Conservation (phyloP, 345 rosid species). For the Lumnitzera racemosa region DNA sequence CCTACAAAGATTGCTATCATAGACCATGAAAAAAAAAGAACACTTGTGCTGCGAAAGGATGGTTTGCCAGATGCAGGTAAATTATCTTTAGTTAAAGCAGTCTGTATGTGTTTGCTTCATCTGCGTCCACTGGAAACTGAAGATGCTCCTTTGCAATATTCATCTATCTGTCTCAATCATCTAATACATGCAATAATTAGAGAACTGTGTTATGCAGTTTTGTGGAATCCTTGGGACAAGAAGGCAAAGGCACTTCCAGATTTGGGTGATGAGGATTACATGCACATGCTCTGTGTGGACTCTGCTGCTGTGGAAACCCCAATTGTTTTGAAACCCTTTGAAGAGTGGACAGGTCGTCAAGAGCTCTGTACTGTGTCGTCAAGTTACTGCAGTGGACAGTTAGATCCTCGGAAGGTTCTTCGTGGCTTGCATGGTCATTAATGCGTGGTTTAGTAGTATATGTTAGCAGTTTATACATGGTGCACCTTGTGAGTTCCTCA, state of each 20-base stretch:
- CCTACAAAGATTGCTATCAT: constrained; percentile 88
- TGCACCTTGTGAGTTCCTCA: background rate
- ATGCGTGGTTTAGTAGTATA: constrained; percentile 3
- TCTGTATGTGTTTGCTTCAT: background rate
- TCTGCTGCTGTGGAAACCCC: constrained; percentile 69
- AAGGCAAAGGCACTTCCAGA: constrained; percentile 74
- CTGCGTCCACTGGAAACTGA: background rate
- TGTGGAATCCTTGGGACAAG: constrained; percentile 97
- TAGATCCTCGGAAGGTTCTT: constrained; percentile 85
- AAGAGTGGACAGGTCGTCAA: constrained; percentile 89
- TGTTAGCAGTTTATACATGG: constrained; percentile 4
- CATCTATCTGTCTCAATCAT: background rate
- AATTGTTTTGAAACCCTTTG: constrained; percentile 62
- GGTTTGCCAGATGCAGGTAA: constrained; percentile 87
- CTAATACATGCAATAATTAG: background rate
- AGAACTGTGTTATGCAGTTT: constrained; percentile 35
- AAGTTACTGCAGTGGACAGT: constrained; percentile 94
- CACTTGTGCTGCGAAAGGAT: constrained; percentile 74
- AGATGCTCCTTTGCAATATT: background rate
- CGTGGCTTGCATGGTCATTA: constrained; percentile 35
- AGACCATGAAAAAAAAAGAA: constrained; percentile 94
- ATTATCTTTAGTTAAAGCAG: background rate
- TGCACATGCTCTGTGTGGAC: constrained; percentile 74
- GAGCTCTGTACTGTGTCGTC: constrained; percentile 87
- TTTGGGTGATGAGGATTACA: constrained; percentile 85